These are phyloP conservation scores for Inga leiocalycina DNA, from an alignment of 306 rosid genomes.

Conservation along the genomic window DNA sequence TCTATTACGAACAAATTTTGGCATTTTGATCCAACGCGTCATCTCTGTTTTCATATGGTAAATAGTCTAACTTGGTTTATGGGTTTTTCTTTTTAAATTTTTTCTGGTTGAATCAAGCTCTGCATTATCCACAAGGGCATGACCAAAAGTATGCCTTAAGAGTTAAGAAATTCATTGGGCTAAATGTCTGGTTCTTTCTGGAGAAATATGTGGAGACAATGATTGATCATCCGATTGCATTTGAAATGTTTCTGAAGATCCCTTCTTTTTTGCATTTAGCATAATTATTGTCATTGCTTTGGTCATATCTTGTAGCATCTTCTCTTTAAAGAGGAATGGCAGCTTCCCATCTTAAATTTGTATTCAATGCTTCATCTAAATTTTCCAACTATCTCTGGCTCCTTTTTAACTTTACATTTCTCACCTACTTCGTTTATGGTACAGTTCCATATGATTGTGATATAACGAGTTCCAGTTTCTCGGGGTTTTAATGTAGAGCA, in stretches of 20 bases:
- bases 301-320: not conserved
- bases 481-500: not conserved
- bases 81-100: too few species aligned
- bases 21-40: not conserved
- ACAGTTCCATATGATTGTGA: not conserved
- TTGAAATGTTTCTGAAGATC: not conserved
- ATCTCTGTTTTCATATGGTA: not conserved
- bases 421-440: not conserved
- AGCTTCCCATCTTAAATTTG: not conserved
- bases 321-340: not conserved
- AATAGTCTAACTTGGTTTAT: not conserved
- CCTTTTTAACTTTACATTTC: not conserved
- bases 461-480: not conserved
- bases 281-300: not conserved
- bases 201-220: not conserved
- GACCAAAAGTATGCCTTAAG: not conserved
- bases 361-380: not conserved
- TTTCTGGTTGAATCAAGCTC: not conserved
- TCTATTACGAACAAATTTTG: not conserved
- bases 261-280: not conserved
- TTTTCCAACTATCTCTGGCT: not conserved
- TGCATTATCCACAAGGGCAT: not conserved
- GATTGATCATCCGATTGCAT: not conserved
- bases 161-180: not conserved
- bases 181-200: not conserved